A percentile compares a stretch with the other conserved stretches of the same genome.
These are phyloP conservation scores for Colletotrichum paranaense DNA, from an alignment of 2,329 filamentous ascomycete genomes.

Conservation along the genomic window DNA sequence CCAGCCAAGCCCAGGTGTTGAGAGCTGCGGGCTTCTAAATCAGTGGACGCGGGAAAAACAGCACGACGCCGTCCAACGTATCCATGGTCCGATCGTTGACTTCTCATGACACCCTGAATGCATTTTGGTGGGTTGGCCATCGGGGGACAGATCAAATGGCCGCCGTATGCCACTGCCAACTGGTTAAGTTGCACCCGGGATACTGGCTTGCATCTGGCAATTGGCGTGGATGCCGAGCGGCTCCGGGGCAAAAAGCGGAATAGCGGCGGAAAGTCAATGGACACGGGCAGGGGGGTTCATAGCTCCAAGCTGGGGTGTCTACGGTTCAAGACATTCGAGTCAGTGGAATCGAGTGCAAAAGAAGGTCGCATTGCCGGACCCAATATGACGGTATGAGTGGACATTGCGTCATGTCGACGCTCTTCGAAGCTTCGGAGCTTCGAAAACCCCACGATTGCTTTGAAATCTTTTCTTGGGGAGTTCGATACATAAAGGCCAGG, in stretches of 20 bases:
- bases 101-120: background rate
- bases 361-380: conserved; percentile 12
- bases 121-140: background rate
- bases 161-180: too few species aligned
- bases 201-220: too few species aligned
- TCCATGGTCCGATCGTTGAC: conserved; percentile 4
- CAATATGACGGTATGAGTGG: conserved; percentile 18
- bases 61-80: conserved; percentile 2
- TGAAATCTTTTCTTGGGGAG: background rate
- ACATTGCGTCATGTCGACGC: conserved; percentile 29
- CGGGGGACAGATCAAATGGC: too few species aligned
- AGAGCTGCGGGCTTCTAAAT: background rate
- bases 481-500: background rate
- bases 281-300: background rate
- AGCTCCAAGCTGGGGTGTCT: background rate
- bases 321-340: conserved; percentile 2
- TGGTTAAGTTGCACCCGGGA: too few species aligned
- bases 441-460: background rate
- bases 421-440: background rate
- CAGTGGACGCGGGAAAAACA: background rate
- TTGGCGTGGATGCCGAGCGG: background rate
- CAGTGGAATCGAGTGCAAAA: background rate
- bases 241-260: background rate
- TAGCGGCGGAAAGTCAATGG: background rate
- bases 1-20: background rate